Conservation (phyloP, 192 early-diverging fungal genomes). For the Chytriomyces sp. region DNA sequence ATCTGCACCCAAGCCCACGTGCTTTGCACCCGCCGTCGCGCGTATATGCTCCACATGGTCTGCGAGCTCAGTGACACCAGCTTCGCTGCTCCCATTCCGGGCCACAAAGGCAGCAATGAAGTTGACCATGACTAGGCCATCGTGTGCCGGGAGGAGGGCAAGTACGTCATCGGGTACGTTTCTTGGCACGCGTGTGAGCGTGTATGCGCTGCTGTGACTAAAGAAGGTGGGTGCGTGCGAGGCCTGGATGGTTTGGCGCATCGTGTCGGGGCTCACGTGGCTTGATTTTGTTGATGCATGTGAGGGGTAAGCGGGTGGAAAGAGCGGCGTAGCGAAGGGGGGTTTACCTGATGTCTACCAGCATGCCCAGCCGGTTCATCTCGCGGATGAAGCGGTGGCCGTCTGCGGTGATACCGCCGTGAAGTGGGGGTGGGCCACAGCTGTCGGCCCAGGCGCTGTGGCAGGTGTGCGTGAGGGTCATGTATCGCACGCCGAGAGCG, state of each 20-base stretch:
- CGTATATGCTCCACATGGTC: conserved; percentile 56
- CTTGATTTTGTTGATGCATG: conserved; percentile 1
- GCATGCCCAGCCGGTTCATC: conserved; percentile 72
- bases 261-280: conserved; percentile 64
- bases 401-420: conserved; percentile 54
- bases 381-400: conserved; percentile 54
- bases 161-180: conserved; percentile 65
- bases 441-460: conserved; percentile 58
- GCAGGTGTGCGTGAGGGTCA: conserved; percentile 66
- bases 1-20: conserved; percentile 63
- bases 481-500: conserved; percentile 62
- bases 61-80: conserved; percentile 43
- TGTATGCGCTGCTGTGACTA: conserved; percentile 60
- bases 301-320: not conserved
- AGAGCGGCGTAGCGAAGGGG: not conserved
- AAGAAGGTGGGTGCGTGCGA: conserved; percentile 60
- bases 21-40: conserved; percentile 47
- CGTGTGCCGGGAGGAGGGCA: conserved; percentile 38
- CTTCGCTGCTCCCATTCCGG: no score
- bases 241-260: conserved; percentile 55
- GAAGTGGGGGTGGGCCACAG: conserved; percentile 38
- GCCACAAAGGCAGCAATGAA: conserved; percentile 55
- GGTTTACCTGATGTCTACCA: conserved; percentile 59
- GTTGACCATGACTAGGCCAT: conserved; percentile 68
- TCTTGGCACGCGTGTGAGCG: conserved; percentile 49